Evolutionary conservation across 2,329 filamentous ascomycete species (phyloP).

Genomic region (Ceratocystis huliohia): DNA sequence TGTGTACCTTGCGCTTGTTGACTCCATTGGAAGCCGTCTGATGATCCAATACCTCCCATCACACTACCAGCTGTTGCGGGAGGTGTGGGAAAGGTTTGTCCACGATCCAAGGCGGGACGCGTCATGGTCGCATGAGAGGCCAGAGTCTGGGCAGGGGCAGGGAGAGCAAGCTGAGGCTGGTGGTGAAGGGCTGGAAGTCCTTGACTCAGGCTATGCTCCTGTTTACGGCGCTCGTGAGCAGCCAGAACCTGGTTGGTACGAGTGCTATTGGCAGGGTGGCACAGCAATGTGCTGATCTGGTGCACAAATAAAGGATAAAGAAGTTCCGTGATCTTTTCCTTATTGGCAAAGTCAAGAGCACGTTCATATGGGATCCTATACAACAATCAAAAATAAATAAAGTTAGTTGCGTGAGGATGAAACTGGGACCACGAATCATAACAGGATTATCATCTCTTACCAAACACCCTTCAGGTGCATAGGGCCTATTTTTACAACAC

Average conservation of each 20-base stretch:
- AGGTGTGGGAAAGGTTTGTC: constrained; percentile 87
- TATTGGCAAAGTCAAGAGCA: constrained; percentile 96
- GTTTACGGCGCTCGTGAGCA: constrained; percentile 64
- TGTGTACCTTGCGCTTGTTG: constrained; percentile 47
- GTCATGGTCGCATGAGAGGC: constrained; percentile 58
- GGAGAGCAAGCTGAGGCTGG: constrained; percentile 46
- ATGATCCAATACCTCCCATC: constrained; percentile 57
- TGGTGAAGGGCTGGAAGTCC: constrained; percentile 56
- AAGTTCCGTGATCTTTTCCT: constrained; percentile 95
- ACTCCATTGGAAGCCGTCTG: constrained; percentile 71
- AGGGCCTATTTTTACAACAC: constrained; percentile 96
- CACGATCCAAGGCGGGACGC: constrained; percentile 67
- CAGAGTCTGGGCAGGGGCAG: constrained; percentile 41
- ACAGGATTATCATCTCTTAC: constrained; percentile 42
- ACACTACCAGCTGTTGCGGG: constrained; percentile 86
- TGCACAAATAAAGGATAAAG: constrained; percentile 95
- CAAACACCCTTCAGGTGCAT: constrained; percentile 98
- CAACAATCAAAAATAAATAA: not conserved
- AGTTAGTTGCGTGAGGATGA: constrained; percentile 20
- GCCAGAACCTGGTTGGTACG: constrained; percentile 78
- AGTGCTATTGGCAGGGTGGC: constrained; percentile 80
- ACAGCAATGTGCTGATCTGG: constrained; percentile 86
- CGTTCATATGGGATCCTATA: constrained; percentile 91
- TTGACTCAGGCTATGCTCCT: constrained; percentile 48
- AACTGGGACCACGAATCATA: not conserved